phyloP scores from a whole-genome alignment of 345 rosid genomes.

The Arabis alpina region DNA sequence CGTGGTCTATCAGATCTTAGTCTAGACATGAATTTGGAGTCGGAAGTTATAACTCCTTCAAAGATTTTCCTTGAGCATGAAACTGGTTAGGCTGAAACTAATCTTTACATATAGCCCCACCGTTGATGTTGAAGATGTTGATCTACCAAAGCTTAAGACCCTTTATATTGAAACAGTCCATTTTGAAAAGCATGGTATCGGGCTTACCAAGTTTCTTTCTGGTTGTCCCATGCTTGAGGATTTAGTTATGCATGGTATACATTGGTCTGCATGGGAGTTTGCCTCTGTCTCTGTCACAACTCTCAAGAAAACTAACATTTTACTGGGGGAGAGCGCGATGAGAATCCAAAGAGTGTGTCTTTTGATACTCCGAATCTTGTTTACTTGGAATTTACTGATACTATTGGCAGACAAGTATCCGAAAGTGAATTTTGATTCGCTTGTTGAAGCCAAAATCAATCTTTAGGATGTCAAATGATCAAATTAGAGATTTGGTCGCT shows the following conservation, averaged over 20 bases:
- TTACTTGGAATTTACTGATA: constrained; percentile 15
- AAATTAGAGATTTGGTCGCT: background rate
- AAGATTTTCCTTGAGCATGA: constrained; percentile 17
- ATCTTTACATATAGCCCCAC: background rate
- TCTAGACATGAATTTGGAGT: background rate
- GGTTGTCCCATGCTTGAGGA: constrained; percentile 22
- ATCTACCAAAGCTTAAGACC: constrained; percentile 26
- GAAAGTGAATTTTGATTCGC: constrained; percentile 14
- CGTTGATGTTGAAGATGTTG: background rate
- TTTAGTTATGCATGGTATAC: background rate
- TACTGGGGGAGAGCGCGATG: background rate
- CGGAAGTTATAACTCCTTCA: background rate
- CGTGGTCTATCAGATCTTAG: constrained; percentile 17
- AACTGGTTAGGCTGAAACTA: constrained; percentile 5
- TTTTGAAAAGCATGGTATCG: background rate
- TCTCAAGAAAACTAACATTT: constrained; percentile 11
- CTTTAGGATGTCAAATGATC: constrained; percentile 19
- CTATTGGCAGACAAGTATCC: constrained; percentile 30
- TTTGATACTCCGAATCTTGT: constrained; percentile 31
- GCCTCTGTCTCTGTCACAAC: constrained; percentile 7
- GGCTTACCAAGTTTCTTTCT: constrained; percentile 19
- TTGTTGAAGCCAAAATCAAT: constrained; percentile 25
- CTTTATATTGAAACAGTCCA: background rate
- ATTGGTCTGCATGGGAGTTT: background rate
- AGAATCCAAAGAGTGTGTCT: background rate